These are phyloP conservation scores for Scopulariopsis brevicaulis DNA, from an alignment of 2,329 filamentous ascomycete genomes.

Conservation along the genomic window DNA sequence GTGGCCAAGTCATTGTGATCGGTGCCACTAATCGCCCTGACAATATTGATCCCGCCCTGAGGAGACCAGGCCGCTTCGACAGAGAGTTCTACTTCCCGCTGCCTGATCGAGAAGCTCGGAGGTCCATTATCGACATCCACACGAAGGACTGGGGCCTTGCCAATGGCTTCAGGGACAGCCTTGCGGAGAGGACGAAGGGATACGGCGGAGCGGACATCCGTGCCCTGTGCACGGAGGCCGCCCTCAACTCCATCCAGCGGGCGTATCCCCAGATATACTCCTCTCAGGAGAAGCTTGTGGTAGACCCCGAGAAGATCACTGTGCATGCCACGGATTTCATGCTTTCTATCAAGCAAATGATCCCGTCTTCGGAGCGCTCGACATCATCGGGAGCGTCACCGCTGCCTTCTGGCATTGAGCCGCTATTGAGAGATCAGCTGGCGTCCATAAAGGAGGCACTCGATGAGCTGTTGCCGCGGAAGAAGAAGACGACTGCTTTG, in stretches of 20 bases:
- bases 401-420: conserved; percentile 68
- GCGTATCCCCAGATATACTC: conserved; percentile 95
- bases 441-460: conserved; percentile 56
- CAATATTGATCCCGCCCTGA: conserved; percentile 90
- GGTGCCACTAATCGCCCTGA: conserved; percentile 97
- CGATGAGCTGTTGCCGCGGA: conserved; percentile 68
- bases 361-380: conserved; percentile 88
- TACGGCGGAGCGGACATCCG: conserved; percentile 93
- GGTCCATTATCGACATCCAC: conserved; percentile 87
- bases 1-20: conserved; percentile 95
- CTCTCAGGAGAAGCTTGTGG: conserved; percentile 78
- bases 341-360: conserved; percentile 90
- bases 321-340: conserved; percentile 93
- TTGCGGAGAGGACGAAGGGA: conserved; percentile 85
- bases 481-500: conserved; percentile 77
- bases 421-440: conserved; percentile 66
- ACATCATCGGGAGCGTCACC: conserved; percentile 75
- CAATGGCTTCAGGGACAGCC: conserved; percentile 65
- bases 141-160: conserved; percentile 87
- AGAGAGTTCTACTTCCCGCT: conserved; percentile 97
- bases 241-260: conserved; percentile 88
- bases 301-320: conserved; percentile 73
- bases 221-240: conserved; percentile 89
- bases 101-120: conserved; percentile 68
- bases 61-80: conserved; percentile 89